Conservation (phyloP, 192 early-diverging fungal species). For the Backusella circina region DNA sequence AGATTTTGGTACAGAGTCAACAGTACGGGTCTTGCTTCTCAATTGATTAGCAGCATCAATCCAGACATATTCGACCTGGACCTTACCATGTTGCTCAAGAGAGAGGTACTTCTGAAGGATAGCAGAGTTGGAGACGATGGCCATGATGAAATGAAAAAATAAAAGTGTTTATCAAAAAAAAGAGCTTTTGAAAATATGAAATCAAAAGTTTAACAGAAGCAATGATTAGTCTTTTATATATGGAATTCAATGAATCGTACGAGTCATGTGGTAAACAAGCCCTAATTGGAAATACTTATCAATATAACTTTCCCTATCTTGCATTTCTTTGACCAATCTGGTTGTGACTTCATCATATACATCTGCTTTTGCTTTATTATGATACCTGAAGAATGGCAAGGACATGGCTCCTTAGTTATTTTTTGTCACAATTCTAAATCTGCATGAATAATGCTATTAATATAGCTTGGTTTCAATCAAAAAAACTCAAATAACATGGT, state of each 20-base stretch:
- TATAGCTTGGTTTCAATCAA: not conserved
- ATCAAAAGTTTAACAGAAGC: not conserved
- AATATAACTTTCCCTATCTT: not conserved
- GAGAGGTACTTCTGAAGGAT: conserved; percentile 45
- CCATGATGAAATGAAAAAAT: conserved; percentile 4
- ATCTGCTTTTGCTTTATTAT: not conserved
- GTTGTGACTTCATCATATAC: not conserved
- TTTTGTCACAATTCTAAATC: not conserved
- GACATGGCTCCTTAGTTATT: not conserved
- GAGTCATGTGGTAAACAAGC: conserved; percentile 2
- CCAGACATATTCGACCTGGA: conserved; percentile 55
- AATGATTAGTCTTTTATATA: not conserved
- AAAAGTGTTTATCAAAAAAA: not conserved
- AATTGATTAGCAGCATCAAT: conserved; percentile 45
- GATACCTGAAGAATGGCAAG: not conserved
- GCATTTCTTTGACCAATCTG: conserved; percentile 1
- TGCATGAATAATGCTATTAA: not conserved
- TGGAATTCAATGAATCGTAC: not conserved
- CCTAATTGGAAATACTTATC: not conserved
- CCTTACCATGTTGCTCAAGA: conserved; percentile 45
- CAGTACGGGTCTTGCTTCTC: conserved; percentile 47
- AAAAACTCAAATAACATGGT: not conserved
- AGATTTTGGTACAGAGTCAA: conserved; percentile 28
- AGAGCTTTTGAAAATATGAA: not conserved
- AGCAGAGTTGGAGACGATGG: conserved; percentile 27